phyloP scores from a whole-genome alignment of 2,329 filamentous ascomycete species.

The Diaporthe amygdali region DNA sequence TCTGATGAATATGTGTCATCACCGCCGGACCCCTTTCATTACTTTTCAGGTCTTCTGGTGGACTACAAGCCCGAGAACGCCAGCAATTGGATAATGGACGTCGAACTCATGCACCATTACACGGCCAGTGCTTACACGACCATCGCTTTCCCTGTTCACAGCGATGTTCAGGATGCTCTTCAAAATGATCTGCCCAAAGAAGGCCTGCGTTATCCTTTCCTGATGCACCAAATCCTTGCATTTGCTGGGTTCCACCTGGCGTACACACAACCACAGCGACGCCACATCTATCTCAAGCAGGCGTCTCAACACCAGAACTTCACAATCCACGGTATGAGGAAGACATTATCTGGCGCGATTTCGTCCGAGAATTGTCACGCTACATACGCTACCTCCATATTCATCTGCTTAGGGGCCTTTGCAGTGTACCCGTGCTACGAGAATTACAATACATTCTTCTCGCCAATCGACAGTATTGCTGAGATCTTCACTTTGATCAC shows the following conservation, averaged over 20 bases:
- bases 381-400: slow-evolving; percentile 24
- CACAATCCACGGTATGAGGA: slow-evolving; percentile 29
- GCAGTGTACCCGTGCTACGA: slow-evolving; percentile 21
- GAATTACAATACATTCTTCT: neutral
- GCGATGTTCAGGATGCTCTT: neutral
- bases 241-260: slow-evolving; percentile 30
- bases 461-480: slow-evolving; percentile 27
- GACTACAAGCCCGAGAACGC: slow-evolving; percentile 24
- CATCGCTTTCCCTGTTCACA: neutral
- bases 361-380: slow-evolving; percentile 17
- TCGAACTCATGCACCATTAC: slow-evolving; percentile 44
- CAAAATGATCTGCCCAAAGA: slow-evolving; percentile 19
- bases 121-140: slow-evolving; percentile 30
- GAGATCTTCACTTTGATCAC: slow-evolving; percentile 30
- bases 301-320: slow-evolving; percentile 31
- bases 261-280: slow-evolving; percentile 24
- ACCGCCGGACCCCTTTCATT: neutral
- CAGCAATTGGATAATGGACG: slow-evolving; percentile 38
- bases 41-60: neutral
- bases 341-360: slow-evolving; percentile 24
- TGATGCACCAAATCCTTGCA: slow-evolving; percentile 32
- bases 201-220: slow-evolving; percentile 29
- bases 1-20: neutral
- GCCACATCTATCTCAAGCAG: slow-evolving; percentile 25
- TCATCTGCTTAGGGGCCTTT: slow-evolving; percentile 29